Percentiles rank a stretch among this genome's conserved stretches.
Conservation (phyloP, 2,329 filamentous ascomycete genomes). For the Tolypocladium paradoxum region DNA sequence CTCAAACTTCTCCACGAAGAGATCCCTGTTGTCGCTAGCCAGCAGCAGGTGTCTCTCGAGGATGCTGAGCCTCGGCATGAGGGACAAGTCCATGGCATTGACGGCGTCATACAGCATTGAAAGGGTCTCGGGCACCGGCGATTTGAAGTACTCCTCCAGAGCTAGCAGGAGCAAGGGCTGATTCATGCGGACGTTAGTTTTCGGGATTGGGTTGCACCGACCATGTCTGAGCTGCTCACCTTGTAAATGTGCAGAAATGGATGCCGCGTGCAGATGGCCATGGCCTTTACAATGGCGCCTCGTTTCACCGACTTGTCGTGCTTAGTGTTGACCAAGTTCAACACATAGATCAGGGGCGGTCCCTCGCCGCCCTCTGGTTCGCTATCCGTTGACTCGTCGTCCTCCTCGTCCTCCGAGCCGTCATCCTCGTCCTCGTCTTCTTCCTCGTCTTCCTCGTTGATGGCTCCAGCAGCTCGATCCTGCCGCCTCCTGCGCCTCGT, state of each 20-base stretch:
- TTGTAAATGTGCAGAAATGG: constrained; percentile 99
- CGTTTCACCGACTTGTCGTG: constrained; percentile 87
- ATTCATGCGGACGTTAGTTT: constrained; percentile 7
- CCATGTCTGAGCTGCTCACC: constrained; percentile 33
- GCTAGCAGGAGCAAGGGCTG: constrained; percentile 82
- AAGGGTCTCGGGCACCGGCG: constrained; percentile 77
- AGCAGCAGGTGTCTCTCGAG: constrained; percentile 81
- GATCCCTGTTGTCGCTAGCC: constrained; percentile 84
- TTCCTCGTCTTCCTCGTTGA: constrained; percentile 30
- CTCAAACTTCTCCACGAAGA: constrained; percentile 97
- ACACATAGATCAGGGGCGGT: constrained; percentile 87
- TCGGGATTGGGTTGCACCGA: background rate
- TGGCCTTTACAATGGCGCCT: constrained; percentile 91
- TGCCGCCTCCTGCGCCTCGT: constrained; percentile 40
- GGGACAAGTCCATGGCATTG: constrained; percentile 90
- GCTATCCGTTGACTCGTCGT: constrained; percentile 43
- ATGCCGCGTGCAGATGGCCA: constrained; percentile 97
- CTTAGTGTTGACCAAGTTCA: constrained; percentile 97
- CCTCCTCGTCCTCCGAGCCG: constrained; percentile 40
- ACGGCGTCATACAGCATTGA: constrained; percentile 83
- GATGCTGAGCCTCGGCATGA: constrained; percentile 76
- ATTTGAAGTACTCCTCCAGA: constrained; percentile 93
- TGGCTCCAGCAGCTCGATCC: constrained; percentile 38
- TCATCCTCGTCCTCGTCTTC: constrained; percentile 33
- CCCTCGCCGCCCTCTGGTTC: constrained; percentile 68